Percentiles rank a stretch among this genome's conserved stretches.
Conservation (phyloP, 306 rosid genomes). For the Mucuna pruriens region DNA sequence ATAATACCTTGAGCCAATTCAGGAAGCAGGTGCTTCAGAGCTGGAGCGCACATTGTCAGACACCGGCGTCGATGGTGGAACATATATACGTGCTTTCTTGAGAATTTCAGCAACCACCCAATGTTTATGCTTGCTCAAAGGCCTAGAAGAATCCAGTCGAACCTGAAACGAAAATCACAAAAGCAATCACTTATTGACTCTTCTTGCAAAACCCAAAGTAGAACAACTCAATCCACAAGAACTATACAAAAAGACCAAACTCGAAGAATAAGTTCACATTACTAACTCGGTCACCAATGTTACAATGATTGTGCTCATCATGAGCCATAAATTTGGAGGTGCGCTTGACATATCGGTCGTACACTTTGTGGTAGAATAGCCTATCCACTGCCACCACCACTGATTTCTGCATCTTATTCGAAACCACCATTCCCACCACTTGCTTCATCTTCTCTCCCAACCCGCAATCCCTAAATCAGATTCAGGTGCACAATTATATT, state of each 20-base stretch:
- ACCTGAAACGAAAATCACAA: slow-evolving; percentile 55
- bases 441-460: slow-evolving; percentile 66
- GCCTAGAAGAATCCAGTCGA: slow-evolving; percentile 75
- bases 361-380: slow-evolving; percentile 67
- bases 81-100: slow-evolving; percentile 81
- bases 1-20: slow-evolving; percentile 36
- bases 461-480: slow-evolving; percentile 35
- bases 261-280: neutral
- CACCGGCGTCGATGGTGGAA: slow-evolving; percentile 49
- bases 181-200: neutral
- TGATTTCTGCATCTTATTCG: slow-evolving; percentile 97
- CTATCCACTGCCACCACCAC: slow-evolving; percentile 95
- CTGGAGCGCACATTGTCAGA: slow-evolving; percentile 27
- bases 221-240: neutral
- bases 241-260: neutral
- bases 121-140: slow-evolving; percentile 82
- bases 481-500: neutral
- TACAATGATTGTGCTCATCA: slow-evolving; percentile 68
- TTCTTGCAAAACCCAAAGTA: slow-evolving; percentile 13
- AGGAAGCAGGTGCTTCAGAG: slow-evolving; percentile 40
- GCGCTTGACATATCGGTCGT: slow-evolving; percentile 81
- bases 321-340: slow-evolving; percentile 98
- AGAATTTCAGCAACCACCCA: slow-evolving; percentile 91
- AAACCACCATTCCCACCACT: slow-evolving; percentile 87
- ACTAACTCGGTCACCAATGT: slow-evolving; percentile 80